Base-by-base conservation (phyloP, 73 alveolate genomes). In the Paramecium sonneborni region DNA sequence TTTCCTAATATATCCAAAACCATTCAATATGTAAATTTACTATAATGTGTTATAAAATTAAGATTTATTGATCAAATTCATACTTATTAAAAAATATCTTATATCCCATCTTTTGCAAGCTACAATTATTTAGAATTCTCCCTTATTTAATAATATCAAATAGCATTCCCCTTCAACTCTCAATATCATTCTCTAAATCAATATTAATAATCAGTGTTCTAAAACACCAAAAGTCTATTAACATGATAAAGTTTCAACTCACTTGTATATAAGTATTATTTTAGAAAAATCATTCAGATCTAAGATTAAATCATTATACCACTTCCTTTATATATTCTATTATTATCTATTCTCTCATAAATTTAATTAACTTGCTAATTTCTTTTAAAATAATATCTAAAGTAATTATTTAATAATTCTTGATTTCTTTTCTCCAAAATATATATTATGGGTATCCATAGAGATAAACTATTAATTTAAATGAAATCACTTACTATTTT, bases 11-110 rank as follows among this genome's bases (percentile, higher is more conserved):
- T 62, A 15, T 76, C 90, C 28, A 79, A 79, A 79, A 26, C 1
- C 15, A 79, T 46, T 79, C 90, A 43, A 79, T 79, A 24, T 79
- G 90, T 12, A 79, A 12, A 20, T 44, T 79, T 20, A 41, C 76
- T 41, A 74, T n/a, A 79, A 79, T 79, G 15, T 79, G 90, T 43
- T 79, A n/a, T 79, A 1, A 79, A 46, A 46, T 39, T 41, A 5
- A 68, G 18, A 23, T 68, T 20, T 10, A 68, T 24, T 68, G 85
- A 46, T 10, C 10, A 6, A 6, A 6, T 10, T 46, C 85, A 68
- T 10, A 18, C 12, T 23, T 18, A 18, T 20, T 68, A 5, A 6
- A 10, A 28, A 41, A 68, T 68, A 18, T 20, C 15, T 7, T 68
- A 7, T 7, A 68, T 18, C 18, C 23, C 85, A 7, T 23, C n/a